A percentile compares a stretch with the other conserved stretches of the same genome.
These are phyloP conservation scores for Pythium sukuiense DNA, from an alignment of 352 stramenopile species.

Conservation along the genomic window DNA sequence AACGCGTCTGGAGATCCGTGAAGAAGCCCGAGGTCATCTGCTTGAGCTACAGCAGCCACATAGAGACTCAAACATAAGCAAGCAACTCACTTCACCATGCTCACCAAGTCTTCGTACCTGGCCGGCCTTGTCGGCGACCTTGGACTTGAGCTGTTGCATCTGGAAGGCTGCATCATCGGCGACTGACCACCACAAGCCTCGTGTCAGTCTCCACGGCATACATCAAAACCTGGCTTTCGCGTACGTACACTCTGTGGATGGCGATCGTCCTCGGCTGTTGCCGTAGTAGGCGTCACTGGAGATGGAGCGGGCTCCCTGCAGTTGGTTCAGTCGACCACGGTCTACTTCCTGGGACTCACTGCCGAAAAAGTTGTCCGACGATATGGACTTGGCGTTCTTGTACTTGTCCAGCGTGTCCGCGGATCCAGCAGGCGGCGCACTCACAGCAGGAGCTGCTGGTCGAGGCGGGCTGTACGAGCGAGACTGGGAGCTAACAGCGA, in stretches of 20 bases:
- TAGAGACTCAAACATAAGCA: not conserved
- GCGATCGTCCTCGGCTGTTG: conserved; percentile 51
- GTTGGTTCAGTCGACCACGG: conserved; percentile 63
- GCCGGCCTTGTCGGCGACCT: conserved; percentile 71
- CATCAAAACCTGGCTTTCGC: not conserved
- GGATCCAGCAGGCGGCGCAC: conserved; percentile 9
- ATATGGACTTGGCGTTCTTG: conserved; percentile 92
- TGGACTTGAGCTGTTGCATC: conserved; percentile 85
- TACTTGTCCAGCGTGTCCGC: conserved; percentile 87
- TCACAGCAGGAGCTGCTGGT: not conserved
- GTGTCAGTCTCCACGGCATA: not conserved
- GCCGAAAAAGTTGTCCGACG: conserved; percentile 89
- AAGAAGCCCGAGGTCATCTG: conserved; percentile 91
- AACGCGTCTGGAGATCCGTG: conserved; percentile 80
- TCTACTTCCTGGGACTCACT: conserved; percentile 59
- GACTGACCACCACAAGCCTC: conserved; percentile 28
- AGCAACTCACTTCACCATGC: not conserved
- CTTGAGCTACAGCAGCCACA: conserved; percentile 60
- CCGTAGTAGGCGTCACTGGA: conserved; percentile 88
- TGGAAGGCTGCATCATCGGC: conserved; percentile 80
- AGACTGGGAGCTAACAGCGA: conserved; percentile 11
- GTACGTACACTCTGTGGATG: conserved; percentile 65
- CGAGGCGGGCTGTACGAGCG: conserved; percentile 22
- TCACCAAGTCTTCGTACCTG: conserved; percentile 42
- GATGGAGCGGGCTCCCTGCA: conserved; percentile 82